Base-by-base conservation (phyloP, 257 asterid genomes). In the Catharanthus roseus region DNA sequence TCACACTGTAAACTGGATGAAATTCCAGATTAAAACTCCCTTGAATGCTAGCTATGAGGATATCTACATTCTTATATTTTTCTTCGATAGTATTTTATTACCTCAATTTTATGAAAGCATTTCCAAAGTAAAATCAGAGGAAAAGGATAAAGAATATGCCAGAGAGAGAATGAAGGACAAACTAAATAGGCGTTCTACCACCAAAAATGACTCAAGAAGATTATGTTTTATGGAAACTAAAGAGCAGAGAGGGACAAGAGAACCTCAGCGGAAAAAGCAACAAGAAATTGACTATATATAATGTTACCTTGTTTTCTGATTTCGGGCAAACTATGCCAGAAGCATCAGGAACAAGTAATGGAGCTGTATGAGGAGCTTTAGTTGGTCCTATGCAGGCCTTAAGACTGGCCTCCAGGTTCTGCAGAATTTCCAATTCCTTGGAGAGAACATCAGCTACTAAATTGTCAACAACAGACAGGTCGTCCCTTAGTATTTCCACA, bases 401-500 rank as follows among this genome's bases (percentile, higher is more conserved):
- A 74, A 91, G 70, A 70, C 76, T 53, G 68, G 81, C 82, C 78
- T 83, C 82, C 82, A 89, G 62, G 78, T 75, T 78, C 68, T 69
- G 84, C 81, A 93, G 65, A 77, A 90, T 82, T 80, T 87, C 88
- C 83, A 88, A 76, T 80, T 85, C 88, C 69, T 81, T 81, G 77
- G 92, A 84, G 65, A 93, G 92, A 81, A 88, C 90, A 83, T 80
- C 86, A 58, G 74, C 82, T 76, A 89, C 71, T 73, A 81, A 89
- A 65, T 75, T 80, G 53, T 84, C 85, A 41, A 85, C 64, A 72
- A 83, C 76, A 76, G 84, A 68, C 71, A 91, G 85, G 51, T 83
- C 95, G 72, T 81, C 84, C 75, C 67, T 84, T 74, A 86, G 71
- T 75, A 85, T 84, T 72, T 88, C 86, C 74, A 81, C 74, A 63